These are phyloP conservation scores for Hygrophoropsis aurantiaca DNA, from an alignment of 768 basidiomycete species.

Conservation along the genomic window DNA sequence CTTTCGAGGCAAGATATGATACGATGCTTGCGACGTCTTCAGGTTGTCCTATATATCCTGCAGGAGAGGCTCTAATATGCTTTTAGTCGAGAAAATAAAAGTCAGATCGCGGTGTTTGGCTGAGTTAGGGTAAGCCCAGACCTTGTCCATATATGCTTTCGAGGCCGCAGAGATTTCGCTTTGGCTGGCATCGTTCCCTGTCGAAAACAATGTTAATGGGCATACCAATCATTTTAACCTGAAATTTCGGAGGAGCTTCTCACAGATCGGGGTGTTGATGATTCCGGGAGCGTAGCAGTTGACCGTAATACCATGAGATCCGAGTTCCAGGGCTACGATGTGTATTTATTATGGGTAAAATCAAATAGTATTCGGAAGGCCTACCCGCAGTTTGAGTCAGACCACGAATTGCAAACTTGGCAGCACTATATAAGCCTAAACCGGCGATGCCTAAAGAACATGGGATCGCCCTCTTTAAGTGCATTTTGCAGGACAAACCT, in stretches of 20 bases:
- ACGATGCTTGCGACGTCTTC: conserved; percentile 32
- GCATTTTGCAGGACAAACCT: conserved; percentile 12
- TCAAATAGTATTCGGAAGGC: neutral
- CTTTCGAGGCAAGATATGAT: conserved; percentile 33
- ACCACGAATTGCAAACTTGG: conserved; percentile 39
- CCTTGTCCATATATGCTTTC: neutral
- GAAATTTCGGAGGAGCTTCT: neutral
- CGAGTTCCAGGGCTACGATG: conserved; percentile 23
- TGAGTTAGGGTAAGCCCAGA: neutral
- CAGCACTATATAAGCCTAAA: conserved; percentile 23
- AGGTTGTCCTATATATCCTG: conserved; percentile 24
- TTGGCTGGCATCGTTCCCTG: too few relatives aligned
- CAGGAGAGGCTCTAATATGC: neutral
- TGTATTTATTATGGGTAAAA: neutral
- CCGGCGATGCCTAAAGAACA: neutral
- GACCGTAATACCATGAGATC: conserved; percentile 32
- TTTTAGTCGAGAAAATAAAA: neutral
- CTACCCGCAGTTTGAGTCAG: conserved; percentile 38
- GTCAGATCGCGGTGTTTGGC: neutral
- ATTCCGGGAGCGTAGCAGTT: conserved; percentile 38
- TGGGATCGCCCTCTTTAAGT: too few relatives aligned
- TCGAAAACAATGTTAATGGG: too few relatives aligned
- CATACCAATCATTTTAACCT: too few relatives aligned
- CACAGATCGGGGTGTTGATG: conserved; percentile 30
- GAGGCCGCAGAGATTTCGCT: neutral